phyloP scores from a whole-genome alignment of 225 moss, liverwort and hornwort genomes.

The Straminergon stramineum region DNA sequence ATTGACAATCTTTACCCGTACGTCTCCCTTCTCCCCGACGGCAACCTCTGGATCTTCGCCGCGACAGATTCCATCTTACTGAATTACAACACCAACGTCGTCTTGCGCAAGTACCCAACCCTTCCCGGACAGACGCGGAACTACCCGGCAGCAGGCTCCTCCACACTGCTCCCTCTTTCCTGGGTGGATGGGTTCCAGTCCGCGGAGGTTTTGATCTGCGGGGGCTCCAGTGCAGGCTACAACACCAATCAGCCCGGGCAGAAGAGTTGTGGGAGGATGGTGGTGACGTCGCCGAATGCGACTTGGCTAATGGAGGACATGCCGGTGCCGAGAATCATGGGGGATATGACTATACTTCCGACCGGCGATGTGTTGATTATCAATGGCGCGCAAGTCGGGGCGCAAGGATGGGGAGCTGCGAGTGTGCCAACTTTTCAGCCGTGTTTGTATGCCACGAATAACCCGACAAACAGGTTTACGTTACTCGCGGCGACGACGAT shows the following conservation, averaged over 20 bases:
- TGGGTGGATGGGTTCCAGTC: not conserved
- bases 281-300: not conserved
- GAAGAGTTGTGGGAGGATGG: conserved; percentile 23
- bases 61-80: not conserved
- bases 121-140: conserved; percentile 19
- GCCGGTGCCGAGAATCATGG: conserved; percentile 17
- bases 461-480: not conserved
- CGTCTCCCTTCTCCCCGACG: conserved; percentile 25
- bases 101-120: conserved; percentile 6
- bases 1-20: conserved; percentile 42
- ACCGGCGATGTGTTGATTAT: conserved; percentile 5
- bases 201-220: conserved; percentile 23
- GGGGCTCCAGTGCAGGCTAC: not conserved
- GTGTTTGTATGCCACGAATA: conserved; percentile 2
- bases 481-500: conserved; percentile 2
- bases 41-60: not conserved
- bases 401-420: conserved; percentile 30
- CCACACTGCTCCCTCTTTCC: conserved; percentile 18
- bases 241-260: not conserved
- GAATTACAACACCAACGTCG: not conserved
- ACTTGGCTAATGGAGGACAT: conserved; percentile 29
- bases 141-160: conserved; percentile 33
- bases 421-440: conserved; percentile 2
- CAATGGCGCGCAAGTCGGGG: conserved; percentile 28
- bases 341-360: conserved; percentile 23